These are phyloP conservation scores for Brasenia schreberi DNA, from an alignment of 164 flowering plant species.

Conservation along the genomic window DNA sequence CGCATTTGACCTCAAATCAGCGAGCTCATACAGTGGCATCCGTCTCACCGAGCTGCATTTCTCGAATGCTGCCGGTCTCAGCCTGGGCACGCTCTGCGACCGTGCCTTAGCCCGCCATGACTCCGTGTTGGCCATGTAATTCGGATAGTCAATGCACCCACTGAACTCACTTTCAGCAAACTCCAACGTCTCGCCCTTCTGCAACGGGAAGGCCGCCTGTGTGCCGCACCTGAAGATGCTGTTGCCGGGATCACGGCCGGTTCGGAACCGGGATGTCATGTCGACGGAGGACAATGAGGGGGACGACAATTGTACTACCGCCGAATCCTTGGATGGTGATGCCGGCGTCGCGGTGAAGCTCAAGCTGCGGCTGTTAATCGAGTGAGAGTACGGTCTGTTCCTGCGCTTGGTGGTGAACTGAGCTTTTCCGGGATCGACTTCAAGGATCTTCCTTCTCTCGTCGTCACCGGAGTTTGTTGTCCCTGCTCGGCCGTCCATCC, in stretches of 20 bases:
- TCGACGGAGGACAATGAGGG: conserved; percentile 26
- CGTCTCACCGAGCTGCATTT: conserved; percentile 24
- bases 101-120: conserved; percentile 68
- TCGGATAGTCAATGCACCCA: conserved; percentile 44
- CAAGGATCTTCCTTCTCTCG: conserved; percentile 55
- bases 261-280: conserved; percentile 8
- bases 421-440: conserved; percentile 75
- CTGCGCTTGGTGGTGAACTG: conserved; percentile 17
- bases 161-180: conserved; percentile 30
- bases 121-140: conserved; percentile 79
- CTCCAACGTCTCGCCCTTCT: conserved; percentile 24
- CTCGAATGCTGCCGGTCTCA: conserved; percentile 40
- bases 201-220: conserved; percentile 40
- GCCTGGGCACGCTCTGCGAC: conserved; percentile 83
- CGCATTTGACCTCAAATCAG: not conserved
- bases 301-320: conserved; percentile 21
- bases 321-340: conserved; percentile 27
- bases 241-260: conserved; percentile 21
- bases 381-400: conserved; percentile 14
- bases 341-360: conserved; percentile 15
- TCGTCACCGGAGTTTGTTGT: conserved; percentile 24
- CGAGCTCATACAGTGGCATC: conserved; percentile 15
- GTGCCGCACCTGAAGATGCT: conserved; percentile 20
- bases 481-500: conserved; percentile 30
- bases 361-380: conserved; percentile 14